Evolutionary conservation across 2,329 filamentous ascomycete genomes (phyloP).

Genomic region (Fusarium austroafricanum): DNA sequence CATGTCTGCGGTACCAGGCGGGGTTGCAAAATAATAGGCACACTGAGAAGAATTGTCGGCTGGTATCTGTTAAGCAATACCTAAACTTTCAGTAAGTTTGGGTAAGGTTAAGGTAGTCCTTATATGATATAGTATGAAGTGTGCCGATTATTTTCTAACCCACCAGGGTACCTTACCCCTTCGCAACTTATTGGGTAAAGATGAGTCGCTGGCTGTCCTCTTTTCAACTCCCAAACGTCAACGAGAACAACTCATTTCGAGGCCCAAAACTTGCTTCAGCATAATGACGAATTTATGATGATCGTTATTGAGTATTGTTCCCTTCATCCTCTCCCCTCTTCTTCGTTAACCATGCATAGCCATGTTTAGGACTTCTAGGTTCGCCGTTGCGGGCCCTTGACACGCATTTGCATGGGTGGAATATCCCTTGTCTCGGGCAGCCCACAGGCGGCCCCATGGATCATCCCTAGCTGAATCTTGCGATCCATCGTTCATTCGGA

Average conservation of each 20-base stretch:
- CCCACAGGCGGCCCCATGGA: slow-evolving; percentile 18
- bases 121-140: too few species aligned
- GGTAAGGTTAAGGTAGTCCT: too few species aligned
- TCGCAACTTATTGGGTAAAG: not conserved
- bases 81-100: too few species aligned
- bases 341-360: not conserved
- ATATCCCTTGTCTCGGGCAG: slow-evolving; percentile 28
- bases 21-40: too few species aligned
- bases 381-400: slow-evolving; percentile 1
- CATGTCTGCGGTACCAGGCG: too few species aligned
- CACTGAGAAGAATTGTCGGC: too few species aligned
- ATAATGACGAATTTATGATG: slow-evolving; percentile 28
- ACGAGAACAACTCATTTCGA: not conserved
- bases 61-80: too few species aligned
- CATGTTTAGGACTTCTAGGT: slow-evolving; percentile 9
- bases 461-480: slow-evolving; percentile 24
- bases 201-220: not conserved
- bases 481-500: slow-evolving; percentile 37
- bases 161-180: not conserved
- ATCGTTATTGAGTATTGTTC: not conserved
- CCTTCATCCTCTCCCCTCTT: not conserved
- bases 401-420: slow-evolving; percentile 11
- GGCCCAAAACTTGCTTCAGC: slow-evolving; percentile 1
- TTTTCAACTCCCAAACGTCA: slow-evolving; percentile 1
- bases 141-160: too few species aligned